Percentiles rank a stretch among this genome's conserved stretches.
Evolutionary conservation across 2,329 filamentous ascomycete species (phyloP).

Genomic region (Stachybotrys echinatus): DNA sequence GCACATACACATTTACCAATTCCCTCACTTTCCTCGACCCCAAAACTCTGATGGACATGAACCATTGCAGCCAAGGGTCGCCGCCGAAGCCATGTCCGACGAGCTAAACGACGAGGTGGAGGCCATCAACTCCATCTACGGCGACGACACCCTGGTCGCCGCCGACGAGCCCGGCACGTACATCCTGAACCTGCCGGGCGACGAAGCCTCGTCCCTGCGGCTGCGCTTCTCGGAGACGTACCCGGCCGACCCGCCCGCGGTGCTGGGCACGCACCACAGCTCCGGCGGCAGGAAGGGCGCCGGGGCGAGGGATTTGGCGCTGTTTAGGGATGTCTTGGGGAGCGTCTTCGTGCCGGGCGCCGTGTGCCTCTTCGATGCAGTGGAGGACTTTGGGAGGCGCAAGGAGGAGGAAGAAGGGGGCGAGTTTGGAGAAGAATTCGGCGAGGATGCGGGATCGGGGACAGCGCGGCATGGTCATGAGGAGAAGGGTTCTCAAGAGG

Average conservation of each 20-base stretch:
- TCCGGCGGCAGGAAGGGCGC: constrained; percentile 69
- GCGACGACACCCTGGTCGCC: constrained; percentile 54
- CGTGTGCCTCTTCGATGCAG: constrained; percentile 87
- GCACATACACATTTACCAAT: too few species aligned
- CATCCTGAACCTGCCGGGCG: constrained; percentile 61
- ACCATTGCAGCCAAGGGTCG: background rate
- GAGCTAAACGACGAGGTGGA: constrained; percentile 69
- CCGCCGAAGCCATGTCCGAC: constrained; percentile 40
- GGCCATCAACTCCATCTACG: constrained; percentile 82
- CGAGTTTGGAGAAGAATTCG: constrained; percentile 5
- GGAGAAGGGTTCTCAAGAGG: background rate
- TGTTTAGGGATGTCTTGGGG: constrained; percentile 62
- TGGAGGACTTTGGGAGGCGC: constrained; percentile 63
- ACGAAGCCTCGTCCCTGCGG: constrained; percentile 51
- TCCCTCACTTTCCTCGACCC: too few species aligned
- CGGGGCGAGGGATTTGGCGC: constrained; percentile 63
- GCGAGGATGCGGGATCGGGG: too few species aligned
- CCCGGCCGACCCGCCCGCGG: constrained; percentile 65
- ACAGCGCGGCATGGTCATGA: too few species aligned
- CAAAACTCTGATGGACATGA: too few species aligned
- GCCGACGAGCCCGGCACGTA: constrained; percentile 36
- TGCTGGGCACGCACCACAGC: constrained; percentile 77
- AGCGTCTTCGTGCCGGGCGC: constrained; percentile 66
- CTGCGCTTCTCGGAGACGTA: constrained; percentile 70
- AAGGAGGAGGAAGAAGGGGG: constrained; percentile 23